Base-by-base conservation (phyloP, 2,329 filamentous ascomycete genomes). In the Hirsutella minnesotensis region DNA sequence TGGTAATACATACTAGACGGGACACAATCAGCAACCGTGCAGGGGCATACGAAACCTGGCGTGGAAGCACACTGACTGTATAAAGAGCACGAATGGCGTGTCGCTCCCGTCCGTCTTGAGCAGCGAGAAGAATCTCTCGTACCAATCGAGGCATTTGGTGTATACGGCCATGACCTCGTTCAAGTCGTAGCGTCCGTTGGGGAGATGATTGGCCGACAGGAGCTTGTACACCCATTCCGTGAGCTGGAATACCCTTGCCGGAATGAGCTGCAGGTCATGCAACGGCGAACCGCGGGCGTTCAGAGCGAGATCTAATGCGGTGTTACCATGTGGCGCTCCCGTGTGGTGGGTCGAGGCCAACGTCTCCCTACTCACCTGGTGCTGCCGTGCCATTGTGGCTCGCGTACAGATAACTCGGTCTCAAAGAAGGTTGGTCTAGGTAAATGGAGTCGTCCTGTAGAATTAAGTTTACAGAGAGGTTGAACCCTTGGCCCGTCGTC, bases 1-100 rank as follows among this genome's bases (percentile, higher is more conserved):
- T 51, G 47, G 18, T 49, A 51, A 38, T 48, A 51, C 44, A 51
- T 51, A 30, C 49, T 51, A 10, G 24, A 27, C 7, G 12, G 12
- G 24, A 27, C 7, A 12, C 24, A 7, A 12, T 27, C 24, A 27
- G 24, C 7, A 12, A 27, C n/a, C n/a, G n/a, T n/a, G n/a, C n/a
- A n/a, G n/a, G n/a, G n/a, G n/a, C n/a, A n/a, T n/a, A n/a, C n/a
- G n/a, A n/a, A n/a, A n/a, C n/a, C n/a, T n/a, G n/a, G n/a, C n/a
- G n/a, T n/a, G 24, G 24, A 27, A 27, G 24, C 24, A 27, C 12
- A 27, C 47, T 46, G 35, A 51, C 49, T 51, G 49, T 15, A 44
- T 20, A 22, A 51, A 48, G 3, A 50, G 31, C 2, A 49, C 40
- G 21, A 51, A 48, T 7, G 49, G 47, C 10, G 41, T 47, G 19